These are phyloP conservation scores for Ceratocystis cubensis DNA, from an alignment of 2,329 filamentous ascomycete species.

Conservation along the genomic window DNA sequence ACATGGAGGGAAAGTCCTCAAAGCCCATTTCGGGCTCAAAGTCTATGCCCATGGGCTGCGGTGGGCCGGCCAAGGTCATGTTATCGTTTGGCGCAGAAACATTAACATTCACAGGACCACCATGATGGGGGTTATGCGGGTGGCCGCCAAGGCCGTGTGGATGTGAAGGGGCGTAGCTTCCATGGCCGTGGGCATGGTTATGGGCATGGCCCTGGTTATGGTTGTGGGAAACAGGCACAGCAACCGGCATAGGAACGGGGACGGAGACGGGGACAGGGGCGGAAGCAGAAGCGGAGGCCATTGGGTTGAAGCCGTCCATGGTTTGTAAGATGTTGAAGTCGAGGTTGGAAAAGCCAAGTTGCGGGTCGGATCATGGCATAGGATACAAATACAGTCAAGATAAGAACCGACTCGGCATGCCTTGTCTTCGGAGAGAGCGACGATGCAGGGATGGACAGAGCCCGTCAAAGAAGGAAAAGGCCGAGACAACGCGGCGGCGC, in stretches of 20 bases:
- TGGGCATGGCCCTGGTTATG: neutral
- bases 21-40: constrained; percentile 13
- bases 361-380: neutral
- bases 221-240: neutral
- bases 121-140: constrained; percentile 4
- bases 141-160: neutral
- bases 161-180: neutral
- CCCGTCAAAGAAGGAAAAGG: neutral
- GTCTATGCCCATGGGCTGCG: constrained; percentile 1
- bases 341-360: neutral
- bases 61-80: neutral
- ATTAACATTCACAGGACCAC: neutral
- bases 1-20: constrained; percentile 13
- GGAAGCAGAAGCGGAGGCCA: constrained; percentile 1
- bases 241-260: neutral
- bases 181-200: neutral
- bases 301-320: constrained; percentile 18
- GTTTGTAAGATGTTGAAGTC: neutral
- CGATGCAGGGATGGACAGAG: neutral
- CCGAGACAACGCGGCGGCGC: neutral
- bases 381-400: neutral
- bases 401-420: neutral
- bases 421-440: neutral
- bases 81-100: constrained; percentile 7
- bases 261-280: constrained; percentile 1